Conservation (phyloP, 345 rosid species). For the Excoecaria agallocha region DNA sequence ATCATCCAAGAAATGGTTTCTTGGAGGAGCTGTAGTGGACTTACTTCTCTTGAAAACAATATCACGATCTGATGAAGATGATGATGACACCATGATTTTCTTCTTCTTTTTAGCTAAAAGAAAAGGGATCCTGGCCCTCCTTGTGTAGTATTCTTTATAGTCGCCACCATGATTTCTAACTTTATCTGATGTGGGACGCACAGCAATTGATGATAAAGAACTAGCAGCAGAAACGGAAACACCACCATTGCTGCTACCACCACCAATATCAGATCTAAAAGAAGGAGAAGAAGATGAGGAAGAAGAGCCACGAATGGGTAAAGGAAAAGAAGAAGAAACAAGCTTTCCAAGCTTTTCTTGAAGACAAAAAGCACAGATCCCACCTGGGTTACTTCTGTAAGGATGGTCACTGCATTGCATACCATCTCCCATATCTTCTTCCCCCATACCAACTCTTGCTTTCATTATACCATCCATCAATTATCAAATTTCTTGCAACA, state of each 20-base stretch:
- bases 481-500: background rate
- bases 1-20: constrained; percentile 40
- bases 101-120: constrained; percentile 76
- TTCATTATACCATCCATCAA: constrained; percentile 32
- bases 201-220: constrained; percentile 41
- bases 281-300: constrained; percentile 68
- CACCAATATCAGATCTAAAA: constrained; percentile 71
- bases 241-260: constrained; percentile 10
- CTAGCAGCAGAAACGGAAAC: constrained; percentile 1
- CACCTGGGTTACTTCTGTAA: constrained; percentile 77
- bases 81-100: constrained; percentile 44
- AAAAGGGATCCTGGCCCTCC: constrained; percentile 60
- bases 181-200: constrained; percentile 31
- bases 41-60: constrained; percentile 77
- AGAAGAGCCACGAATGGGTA: constrained; percentile 47
- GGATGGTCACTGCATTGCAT: constrained; percentile 84
- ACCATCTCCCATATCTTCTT: constrained; percentile 76
- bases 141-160: constrained; percentile 30
- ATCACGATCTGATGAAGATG: constrained; percentile 47
- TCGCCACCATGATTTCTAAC: constrained; percentile 22
- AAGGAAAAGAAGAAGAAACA: constrained; percentile 81
- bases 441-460: constrained; percentile 40
- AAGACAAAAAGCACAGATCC: constrained; percentile 98
- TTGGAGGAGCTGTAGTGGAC: constrained; percentile 51
- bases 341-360: constrained; percentile 97